phyloP scores from a whole-genome alignment of 1,284 basidiomycete genomes.

The Fomitopsis betulina region DNA sequence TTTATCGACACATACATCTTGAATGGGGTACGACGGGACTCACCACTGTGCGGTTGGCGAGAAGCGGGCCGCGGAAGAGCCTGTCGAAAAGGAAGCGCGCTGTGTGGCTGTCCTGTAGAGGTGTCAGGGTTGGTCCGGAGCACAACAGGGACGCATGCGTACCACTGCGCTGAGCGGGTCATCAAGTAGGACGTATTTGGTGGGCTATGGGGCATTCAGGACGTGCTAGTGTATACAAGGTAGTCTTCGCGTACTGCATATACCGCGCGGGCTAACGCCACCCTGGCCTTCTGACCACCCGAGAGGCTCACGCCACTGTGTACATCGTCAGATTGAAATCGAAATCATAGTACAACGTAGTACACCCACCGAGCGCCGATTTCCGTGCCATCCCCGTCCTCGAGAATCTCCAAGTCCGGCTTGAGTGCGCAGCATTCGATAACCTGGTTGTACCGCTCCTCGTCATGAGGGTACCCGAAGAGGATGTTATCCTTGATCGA shows the following conservation, averaged over 20 bases:
- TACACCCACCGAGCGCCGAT: slow-evolving; percentile 30
- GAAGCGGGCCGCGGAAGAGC: slow-evolving; percentile 58
- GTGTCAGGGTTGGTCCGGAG: background rate
- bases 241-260: slow-evolving; percentile 39
- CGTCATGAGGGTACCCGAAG: slow-evolving; percentile 64
- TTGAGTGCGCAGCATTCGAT: slow-evolving; percentile 69
- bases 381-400: slow-evolving; percentile 36
- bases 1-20: background rate
- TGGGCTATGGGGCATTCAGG: slow-evolving; percentile 20
- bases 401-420: slow-evolving; percentile 52
- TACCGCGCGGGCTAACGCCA: slow-evolving; percentile 65
- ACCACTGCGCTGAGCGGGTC: slow-evolving; percentile 72
- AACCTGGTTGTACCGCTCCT: slow-evolving; percentile 60
- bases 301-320: slow-evolving; percentile 51
- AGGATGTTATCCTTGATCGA: slow-evolving; percentile 70
- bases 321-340: background rate
- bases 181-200: slow-evolving; percentile 65
- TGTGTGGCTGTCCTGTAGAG: slow-evolving; percentile 65
- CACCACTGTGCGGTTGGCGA: slow-evolving; percentile 67
- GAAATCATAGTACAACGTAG: background rate
- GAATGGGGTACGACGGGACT: slow-evolving; percentile 14
- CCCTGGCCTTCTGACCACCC: slow-evolving; percentile 69
- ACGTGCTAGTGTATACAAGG: background rate
- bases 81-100: slow-evolving; percentile 64
- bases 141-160: slow-evolving; percentile 21